These are phyloP conservation scores for Penicillium malachiteum DNA, from an alignment of 495 filamentous ascomycete genomes.

Conservation along the genomic window DNA sequence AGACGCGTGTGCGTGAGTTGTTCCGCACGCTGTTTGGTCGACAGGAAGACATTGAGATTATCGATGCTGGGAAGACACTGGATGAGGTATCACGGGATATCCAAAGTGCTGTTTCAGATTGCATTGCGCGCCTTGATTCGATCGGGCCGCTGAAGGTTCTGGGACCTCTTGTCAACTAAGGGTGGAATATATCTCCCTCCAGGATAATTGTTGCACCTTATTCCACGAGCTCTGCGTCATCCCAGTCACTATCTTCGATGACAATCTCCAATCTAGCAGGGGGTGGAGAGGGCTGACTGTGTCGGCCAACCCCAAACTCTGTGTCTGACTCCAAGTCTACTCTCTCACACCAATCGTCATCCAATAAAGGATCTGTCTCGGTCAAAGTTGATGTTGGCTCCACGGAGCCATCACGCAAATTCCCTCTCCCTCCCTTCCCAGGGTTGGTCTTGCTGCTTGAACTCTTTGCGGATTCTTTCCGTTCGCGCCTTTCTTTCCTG, in stretches of 20 bases:
- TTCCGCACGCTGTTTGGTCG: constrained; percentile 54
- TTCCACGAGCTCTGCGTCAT: constrained; percentile 49
- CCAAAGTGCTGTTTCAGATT: constrained; percentile 52
- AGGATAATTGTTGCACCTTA: constrained; percentile 23
- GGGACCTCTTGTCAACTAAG: constrained; percentile 35
- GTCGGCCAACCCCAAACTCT: constrained; percentile 16
- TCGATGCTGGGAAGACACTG: constrained; percentile 55
- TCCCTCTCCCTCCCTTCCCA: neutral
- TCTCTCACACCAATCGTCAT: constrained; percentile 36
- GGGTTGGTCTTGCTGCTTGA: constrained; percentile 4
- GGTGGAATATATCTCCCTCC: neutral
- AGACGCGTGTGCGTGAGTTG: constrained; percentile 70
- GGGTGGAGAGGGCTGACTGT: constrained; percentile 10
- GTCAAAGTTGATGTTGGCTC: constrained; percentile 8
- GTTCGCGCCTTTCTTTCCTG: constrained; percentile 37
- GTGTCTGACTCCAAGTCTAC: constrained; percentile 39
- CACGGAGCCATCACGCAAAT: constrained; percentile 3
- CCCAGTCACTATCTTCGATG: constrained; percentile 64
- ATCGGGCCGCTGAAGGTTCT: constrained; percentile 42
- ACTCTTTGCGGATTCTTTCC: constrained; percentile 13
- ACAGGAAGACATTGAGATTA: constrained; percentile 37
- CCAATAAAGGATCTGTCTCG: constrained; percentile 34
- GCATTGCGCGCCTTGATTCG: constrained; percentile 35
- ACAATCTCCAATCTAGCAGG: constrained; percentile 38
- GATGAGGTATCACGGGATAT: constrained; percentile 61